Base-by-base conservation (phyloP, 352 stramenopile genomes). In the Phytophthora tubulina region DNA sequence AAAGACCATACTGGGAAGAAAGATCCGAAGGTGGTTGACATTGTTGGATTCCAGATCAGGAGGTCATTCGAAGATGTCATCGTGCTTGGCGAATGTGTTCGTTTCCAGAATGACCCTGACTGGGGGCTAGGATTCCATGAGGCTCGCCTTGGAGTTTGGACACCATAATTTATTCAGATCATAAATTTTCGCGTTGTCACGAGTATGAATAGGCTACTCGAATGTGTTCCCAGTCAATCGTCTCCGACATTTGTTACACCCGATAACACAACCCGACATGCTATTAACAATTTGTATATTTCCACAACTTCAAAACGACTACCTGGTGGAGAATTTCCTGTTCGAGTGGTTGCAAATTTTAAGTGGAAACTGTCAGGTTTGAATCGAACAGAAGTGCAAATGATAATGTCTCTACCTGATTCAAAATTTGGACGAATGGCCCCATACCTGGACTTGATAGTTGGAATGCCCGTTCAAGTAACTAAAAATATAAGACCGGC, bases 131-230 rank as follows among this genome's bases (percentile, higher is more conserved):
- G 49, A 5, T 60, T 49, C 13, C n/a, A 44, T 3, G 7, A 54
- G 27, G 60, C 60, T 15, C 38, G 49, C 13, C n/a, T n/a, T 3
- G 60, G 49, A 7, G 4, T 60, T 15, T 67, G 60, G 49, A 46
- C 39, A 13, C 33, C 2, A 5, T 3, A 33, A 30, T 46, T 58
- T 48, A 17, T 58, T 11, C 6, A 45, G 0, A 10, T 58, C 17
- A 58, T 58, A 13, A 58, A 48, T 48, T 46, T 8, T 6, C 35
- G 51, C 1, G 33, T 57, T 46, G 8, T 27, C 21, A 27, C 1
- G 21, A 27, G 21, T 27, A 27, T 27, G 21, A 1, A 27, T 27
- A 27, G 0, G 21, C 21, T 27, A 2, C 21, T 27, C 21, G 21
- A 27, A 27, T 1, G 1, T 27, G 21, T 27, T 27, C 1, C 21